phyloP scores from a whole-genome alignment of 257 asterid genomes.

The Primulina huaijiensis region DNA sequence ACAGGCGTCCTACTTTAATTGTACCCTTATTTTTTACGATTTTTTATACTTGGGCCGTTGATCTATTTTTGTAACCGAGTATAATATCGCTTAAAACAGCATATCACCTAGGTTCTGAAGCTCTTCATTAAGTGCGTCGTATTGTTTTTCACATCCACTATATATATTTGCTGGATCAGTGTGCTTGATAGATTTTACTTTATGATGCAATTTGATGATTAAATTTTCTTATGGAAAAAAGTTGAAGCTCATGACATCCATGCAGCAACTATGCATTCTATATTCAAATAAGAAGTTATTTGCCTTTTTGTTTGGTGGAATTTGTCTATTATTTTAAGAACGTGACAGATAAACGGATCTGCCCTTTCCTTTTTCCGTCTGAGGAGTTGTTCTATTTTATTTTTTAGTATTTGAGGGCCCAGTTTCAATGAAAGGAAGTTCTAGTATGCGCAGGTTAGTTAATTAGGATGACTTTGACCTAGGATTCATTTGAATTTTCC shows the following conservation, averaged over 20 bases:
- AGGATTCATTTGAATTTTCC: neutral
- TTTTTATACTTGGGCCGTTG: neutral
- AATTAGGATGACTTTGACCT: neutral
- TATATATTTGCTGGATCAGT: neutral
- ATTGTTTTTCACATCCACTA: neutral
- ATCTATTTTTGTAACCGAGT: neutral
- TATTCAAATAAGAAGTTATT: neutral
- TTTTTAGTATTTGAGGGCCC: neutral
- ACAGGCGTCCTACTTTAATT: neutral
- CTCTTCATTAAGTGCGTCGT: neutral
- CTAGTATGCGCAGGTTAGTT: neutral
- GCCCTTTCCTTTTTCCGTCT: neutral
- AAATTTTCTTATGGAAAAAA: conserved; percentile 14
- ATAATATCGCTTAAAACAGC: neutral
- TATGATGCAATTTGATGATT: neutral
- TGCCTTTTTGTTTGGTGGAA: neutral
- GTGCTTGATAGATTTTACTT: neutral
- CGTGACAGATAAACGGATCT: neutral
- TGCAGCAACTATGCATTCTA: conserved; percentile 3
- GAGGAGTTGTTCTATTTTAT: neutral
- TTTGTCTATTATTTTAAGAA: too few species aligned
- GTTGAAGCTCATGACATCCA: conserved; percentile 4
- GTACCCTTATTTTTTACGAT: neutral
- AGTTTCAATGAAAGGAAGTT: neutral
- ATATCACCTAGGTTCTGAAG: neutral